Evolutionary conservation across 768 basidiomycete species (phyloP).

Genomic region (Chalciporus piperatus): DNA sequence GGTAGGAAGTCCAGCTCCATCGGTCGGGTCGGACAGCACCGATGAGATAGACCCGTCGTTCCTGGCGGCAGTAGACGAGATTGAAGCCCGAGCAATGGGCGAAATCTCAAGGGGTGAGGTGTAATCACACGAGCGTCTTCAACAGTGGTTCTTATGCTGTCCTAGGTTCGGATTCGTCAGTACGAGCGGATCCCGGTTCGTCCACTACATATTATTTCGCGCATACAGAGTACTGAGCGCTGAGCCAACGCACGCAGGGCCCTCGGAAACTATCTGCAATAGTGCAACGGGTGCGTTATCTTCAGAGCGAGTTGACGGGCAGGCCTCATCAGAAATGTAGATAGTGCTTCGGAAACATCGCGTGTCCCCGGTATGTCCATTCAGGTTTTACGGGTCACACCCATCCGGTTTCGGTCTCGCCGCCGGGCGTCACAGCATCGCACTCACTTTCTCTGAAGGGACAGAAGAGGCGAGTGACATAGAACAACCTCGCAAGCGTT

Average conservation of each 20-base stretch:
- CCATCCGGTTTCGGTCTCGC: not conserved
- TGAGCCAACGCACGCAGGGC: conserved; percentile 5
- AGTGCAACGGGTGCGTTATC: conserved; percentile 8
- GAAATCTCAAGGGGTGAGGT: conserved; percentile 12
- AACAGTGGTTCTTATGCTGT: not conserved
- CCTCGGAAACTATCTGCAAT: not conserved
- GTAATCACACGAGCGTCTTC: not conserved
- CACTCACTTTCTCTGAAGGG: conserved; percentile 9
- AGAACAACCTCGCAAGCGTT: conserved; percentile 1
- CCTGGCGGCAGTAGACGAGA: conserved; percentile 40
- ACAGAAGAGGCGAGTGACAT: not conserved
- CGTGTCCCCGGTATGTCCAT: conserved; percentile 18
- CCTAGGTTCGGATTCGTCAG: not conserved
- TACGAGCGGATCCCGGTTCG: conserved; percentile 5
- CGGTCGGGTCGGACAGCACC: not conserved
- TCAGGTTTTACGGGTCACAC: not conserved
- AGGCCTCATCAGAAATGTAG: not conserved
- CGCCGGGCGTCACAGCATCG: not conserved
- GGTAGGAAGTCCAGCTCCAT: conserved; percentile 13
- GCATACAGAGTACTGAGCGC: not conserved
- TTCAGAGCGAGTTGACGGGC: not conserved
- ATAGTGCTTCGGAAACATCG: not conserved
- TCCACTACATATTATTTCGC: not conserved
- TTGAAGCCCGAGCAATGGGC: conserved; percentile 38
- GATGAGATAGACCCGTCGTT: conserved; percentile 26